Conservation (phyloP, 1,284 basidiomycete species). For the Ceratobasidium sp. region DNA sequence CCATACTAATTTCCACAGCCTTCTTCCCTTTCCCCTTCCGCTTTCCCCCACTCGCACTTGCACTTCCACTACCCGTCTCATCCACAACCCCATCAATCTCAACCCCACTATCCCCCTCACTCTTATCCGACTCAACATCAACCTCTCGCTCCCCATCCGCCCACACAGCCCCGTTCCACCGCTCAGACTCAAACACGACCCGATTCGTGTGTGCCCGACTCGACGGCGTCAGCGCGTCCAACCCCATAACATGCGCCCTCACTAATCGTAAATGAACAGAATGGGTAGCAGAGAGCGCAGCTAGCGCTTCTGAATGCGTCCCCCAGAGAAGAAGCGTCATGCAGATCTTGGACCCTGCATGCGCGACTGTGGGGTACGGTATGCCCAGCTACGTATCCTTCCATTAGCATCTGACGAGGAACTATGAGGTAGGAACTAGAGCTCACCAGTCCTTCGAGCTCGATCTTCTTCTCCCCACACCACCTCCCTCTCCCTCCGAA, state of each 20-base stretch:
- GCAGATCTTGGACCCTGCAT: conserved; percentile 1
- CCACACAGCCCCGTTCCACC: conserved; percentile 3
- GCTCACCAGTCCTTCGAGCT: conserved; percentile 29
- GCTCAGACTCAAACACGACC: conserved; percentile 11
- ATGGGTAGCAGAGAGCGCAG: not conserved
- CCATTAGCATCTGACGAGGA: too few relatives aligned
- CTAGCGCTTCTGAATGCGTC: not conserved
- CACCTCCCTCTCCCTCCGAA: conserved; percentile 33
- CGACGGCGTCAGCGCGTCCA: conserved; percentile 32
- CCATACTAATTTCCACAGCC: not conserved
- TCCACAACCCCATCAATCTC: not conserved
- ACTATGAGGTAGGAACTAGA: not conserved
- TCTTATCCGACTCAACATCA: not conserved
- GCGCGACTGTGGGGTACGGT: not conserved
- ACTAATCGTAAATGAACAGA: conserved; percentile 9
- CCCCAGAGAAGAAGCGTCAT: conserved; percentile 16
- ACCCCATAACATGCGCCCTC: conserved; percentile 8
- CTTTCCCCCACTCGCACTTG: not conserved
- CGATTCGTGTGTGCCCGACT: conserved; percentile 23
- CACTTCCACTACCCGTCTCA: too few relatives aligned
- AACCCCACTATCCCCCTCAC: conserved; percentile 19
- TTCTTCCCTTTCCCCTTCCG: not conserved
- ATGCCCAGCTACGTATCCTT: not conserved
- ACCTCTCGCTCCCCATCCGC: conserved; percentile 1
- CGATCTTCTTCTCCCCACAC: not conserved